Percentiles rank a stretch among this genome's conserved stretches.
These are phyloP conservation scores for Fusarium papillatum DNA, from an alignment of 2,329 filamentous ascomycete species.

Conservation along the genomic window DNA sequence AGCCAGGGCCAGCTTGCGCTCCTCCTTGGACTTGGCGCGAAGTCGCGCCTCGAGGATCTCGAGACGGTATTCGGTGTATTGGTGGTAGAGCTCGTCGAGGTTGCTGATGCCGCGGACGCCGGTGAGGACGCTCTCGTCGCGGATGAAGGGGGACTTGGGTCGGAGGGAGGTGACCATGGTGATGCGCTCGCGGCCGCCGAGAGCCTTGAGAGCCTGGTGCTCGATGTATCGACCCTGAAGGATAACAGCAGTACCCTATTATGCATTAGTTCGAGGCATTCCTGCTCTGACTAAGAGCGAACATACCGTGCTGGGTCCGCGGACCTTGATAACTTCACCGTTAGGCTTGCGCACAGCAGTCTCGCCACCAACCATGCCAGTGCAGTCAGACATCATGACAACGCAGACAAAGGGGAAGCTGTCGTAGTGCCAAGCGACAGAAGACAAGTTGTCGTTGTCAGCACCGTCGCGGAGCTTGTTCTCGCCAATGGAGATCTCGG, in stretches of 20 bases:
- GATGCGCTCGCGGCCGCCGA: constrained; percentile 58
- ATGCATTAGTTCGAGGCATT: background rate
- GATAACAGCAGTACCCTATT: constrained; percentile 55
- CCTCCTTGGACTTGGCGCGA: background rate
- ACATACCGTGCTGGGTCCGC: constrained; percentile 41
- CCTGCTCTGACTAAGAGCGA: background rate
- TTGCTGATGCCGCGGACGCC: constrained; percentile 10
- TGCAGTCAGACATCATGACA: constrained; percentile 63
- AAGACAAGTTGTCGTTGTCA: constrained; percentile 30
- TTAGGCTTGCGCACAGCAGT: constrained; percentile 44
- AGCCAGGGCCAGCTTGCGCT: constrained; percentile 1
- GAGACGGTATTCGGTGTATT: constrained; percentile 13
- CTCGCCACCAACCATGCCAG: constrained; percentile 59
- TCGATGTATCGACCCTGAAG: constrained; percentile 61
- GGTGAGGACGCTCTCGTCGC: constrained; percentile 49
- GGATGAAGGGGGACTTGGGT: constrained; percentile 52
- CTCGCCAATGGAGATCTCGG: constrained; percentile 22
- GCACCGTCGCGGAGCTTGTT: constrained; percentile 30
- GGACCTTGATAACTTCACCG: constrained; percentile 42
- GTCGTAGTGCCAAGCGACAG: constrained; percentile 62
- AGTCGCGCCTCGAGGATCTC: constrained; percentile 15
- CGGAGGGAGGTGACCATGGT: constrained; percentile 62
- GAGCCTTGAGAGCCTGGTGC: constrained; percentile 57
- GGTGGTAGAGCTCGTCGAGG: constrained; percentile 6
- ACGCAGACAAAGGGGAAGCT: constrained; percentile 66